Conservation (phyloP, 2,329 filamentous ascomycete genomes). For the Epichloe brachyelytri region DNA sequence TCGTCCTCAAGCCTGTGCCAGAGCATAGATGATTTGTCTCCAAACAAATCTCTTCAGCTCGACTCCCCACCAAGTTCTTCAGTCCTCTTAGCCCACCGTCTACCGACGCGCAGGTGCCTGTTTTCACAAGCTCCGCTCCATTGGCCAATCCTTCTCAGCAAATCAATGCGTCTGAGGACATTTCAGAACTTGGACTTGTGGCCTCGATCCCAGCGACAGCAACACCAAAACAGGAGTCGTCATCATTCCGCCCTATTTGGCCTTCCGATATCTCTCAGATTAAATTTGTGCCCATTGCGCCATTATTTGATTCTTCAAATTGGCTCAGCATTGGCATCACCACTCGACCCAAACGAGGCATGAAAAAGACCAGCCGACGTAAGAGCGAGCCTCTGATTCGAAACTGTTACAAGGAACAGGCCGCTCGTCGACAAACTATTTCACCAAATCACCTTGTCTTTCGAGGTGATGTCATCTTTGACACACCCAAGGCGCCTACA, state of each 20-base stretch:
- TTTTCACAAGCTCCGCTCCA: not conserved
- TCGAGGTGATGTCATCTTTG: not conserved
- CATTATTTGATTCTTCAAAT: slow-evolving; percentile 15
- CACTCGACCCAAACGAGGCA: slow-evolving; percentile 11
- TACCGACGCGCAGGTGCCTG: not conserved
- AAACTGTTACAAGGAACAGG: slow-evolving; percentile 11
- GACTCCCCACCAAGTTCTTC: not conserved
- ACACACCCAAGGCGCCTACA: not conserved
- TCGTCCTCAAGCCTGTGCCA: not conserved
- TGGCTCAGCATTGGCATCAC: slow-evolving; percentile 15
- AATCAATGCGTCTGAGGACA: not conserved
- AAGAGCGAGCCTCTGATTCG: slow-evolving; percentile 23
- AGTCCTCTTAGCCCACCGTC: not conserved
- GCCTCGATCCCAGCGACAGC: slow-evolving; percentile 10
- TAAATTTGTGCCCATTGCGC: slow-evolving; percentile 16
- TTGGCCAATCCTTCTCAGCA: not conserved
- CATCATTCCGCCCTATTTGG: slow-evolving; percentile 8
- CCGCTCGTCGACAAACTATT: slow-evolving; percentile 14
- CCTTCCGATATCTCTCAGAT: slow-evolving; percentile 10
- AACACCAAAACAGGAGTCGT: slow-evolving; percentile 10
- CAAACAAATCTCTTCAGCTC: not conserved
- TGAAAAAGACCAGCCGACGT: slow-evolving; percentile 15
- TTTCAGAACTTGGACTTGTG: slow-evolving; percentile 12
- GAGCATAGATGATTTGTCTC: not conserved
- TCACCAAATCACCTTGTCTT: slow-evolving; percentile 17